phyloP scores from a whole-genome alignment of 1,284 basidiomycete genomes.

The Malassezia psittaci region DNA sequence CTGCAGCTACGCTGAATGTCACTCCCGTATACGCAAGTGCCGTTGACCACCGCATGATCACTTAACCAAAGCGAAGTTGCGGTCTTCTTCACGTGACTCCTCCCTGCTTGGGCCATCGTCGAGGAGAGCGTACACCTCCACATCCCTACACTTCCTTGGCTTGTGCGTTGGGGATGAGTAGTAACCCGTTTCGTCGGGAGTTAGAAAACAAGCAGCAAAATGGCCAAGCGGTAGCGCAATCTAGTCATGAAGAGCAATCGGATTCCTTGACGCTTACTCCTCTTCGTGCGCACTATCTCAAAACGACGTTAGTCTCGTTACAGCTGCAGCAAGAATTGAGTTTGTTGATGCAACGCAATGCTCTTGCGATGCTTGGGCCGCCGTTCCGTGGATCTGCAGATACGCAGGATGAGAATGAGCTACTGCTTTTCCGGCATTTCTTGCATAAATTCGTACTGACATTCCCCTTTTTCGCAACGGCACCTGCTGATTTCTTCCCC shows the following conservation, averaged over 20 bases:
- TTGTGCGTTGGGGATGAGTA: no score
- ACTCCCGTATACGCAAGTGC: constrained; percentile 10
- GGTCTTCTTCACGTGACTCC: background rate
- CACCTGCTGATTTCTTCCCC: constrained; percentile 43
- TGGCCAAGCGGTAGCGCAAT: no score
- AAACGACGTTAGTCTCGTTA: constrained; percentile 80
- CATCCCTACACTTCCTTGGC: no score
- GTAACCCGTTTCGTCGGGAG: no score
- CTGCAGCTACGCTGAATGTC: constrained; percentile 24
- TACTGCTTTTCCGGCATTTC: constrained; percentile 42
- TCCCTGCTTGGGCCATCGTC: no score
- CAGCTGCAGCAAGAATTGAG: constrained; percentile 57
- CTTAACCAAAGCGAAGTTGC: background rate
- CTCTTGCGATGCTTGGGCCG: constrained; percentile 42
- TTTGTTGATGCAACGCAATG: constrained; percentile 20
- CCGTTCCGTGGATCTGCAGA: constrained; percentile 33
- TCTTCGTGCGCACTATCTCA: constrained; percentile 83
- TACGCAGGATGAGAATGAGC: constrained; percentile 4
- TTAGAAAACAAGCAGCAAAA: no score
- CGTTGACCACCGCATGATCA: constrained; percentile 12
- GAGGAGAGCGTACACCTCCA: no score
- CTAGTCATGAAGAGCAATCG: no score
- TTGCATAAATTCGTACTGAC: constrained; percentile 46
- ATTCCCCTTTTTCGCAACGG: constrained; percentile 41
- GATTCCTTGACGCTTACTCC: constrained; percentile 58